Evolutionary conservation across 2,329 filamentous ascomycete species (phyloP), one percentile per base, ranked within the genome.

Genomic region (Diaporthe ampelina): DNA sequence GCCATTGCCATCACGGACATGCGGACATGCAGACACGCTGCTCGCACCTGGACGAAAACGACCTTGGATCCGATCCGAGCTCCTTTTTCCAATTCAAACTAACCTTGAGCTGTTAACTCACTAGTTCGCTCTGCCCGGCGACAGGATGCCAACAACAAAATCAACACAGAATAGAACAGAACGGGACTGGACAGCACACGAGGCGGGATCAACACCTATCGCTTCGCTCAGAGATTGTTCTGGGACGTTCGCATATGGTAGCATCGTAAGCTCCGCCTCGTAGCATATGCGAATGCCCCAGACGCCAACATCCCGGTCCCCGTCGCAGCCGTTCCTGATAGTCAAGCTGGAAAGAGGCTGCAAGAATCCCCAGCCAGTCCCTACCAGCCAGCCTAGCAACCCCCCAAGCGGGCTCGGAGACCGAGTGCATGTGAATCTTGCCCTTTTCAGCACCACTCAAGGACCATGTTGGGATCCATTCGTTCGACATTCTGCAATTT

Each of bases 81-180:
- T 48, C 35, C 40, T 11, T 50, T 32, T 13, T n/a, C 45, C 45
- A 37, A 17, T 29, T 67, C 63, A 52, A 26, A 67, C 63, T 67
- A 67, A 19, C 29, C 32, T 24, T 7, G 8, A 26, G 29, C 52
- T 32, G 29, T 15, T 24, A 35, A 37, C 45, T 50, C 29, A 67
- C 63, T 52, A 37, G 21, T 67, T 32, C 29, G 7, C 26, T 24
- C 29, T 52, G 63, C n/a, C 63, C 13, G 7, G 1, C 24, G 4
- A 63, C 58, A 63, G 19, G n/a, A 63, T 45, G 58, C 58, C 37
- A 29, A 21, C 37, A 13, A 5, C 19, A 43, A 29, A 43, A 63
- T 24, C 54, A 26, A 26, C 8, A 17, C 54, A 26, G 24, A 5
- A 24, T 11, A 11, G 21, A 37, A 58, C 54, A 35, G 54, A 35